Base-by-base conservation (phyloP, 768 basidiomycete species). In the Russula sp. region DNA sequence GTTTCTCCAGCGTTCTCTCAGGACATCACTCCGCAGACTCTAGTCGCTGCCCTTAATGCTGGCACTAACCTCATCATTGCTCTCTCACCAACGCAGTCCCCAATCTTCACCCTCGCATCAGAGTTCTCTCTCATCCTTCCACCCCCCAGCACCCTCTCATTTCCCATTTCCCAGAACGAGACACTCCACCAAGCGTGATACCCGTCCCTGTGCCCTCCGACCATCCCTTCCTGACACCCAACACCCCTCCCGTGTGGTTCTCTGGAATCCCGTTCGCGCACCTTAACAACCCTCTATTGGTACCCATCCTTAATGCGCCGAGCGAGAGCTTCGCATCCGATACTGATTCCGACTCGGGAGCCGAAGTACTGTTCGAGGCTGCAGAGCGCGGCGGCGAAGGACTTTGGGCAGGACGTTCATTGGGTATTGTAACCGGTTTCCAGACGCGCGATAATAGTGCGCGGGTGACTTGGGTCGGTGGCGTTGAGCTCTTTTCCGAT, bases 121-220 rank as follows among this genome's bases (percentile, higher is more conserved):
- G 97, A 99, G 78, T 98, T 98, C 79, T 90, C 90, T 42, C 81
- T 98, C 61, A 84, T 93, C 58, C 87, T 92, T 28, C 90, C 91
- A 20, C 92, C 93, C 6, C 89, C 93, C 2, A 87, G 87, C 1
- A 88, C 88, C 0, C 88, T 2, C 82, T 97, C 55, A 72, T 96
- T 66, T 95, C 94, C 4, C 91, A 96, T 75, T 92, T 94, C 79
- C 86, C 87, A 28, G 81, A 84, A 71, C 84, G 90, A 46, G 75
- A 83, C n/a, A 82, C 82, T n/a, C 79, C 84, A 0, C 75, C 83
- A 0, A 83, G 81, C 0, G 77, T 90, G 28, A 81, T 93, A 36
- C 89, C 90, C 20, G 83, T 94, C 18, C 62, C 81, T 7, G 79
- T 83, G 2, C 74, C 85, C 2, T 55, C 75, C 24, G 74, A 77